Conservation (phyloP, 2,329 filamentous ascomycete species). For the Apiospora arundinis region DNA sequence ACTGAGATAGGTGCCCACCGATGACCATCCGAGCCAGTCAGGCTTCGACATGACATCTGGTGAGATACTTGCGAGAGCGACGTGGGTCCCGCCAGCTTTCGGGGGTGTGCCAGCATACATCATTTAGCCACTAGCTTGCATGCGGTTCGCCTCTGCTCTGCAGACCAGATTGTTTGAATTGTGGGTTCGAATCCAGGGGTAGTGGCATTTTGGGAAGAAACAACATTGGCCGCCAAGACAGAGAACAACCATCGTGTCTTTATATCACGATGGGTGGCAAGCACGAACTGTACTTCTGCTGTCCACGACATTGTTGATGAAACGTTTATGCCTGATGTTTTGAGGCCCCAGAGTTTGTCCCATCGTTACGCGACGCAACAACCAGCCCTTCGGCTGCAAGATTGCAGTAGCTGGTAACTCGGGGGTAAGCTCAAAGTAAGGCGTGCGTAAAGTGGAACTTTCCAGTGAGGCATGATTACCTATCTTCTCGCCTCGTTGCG, state of each 20-base stretch:
- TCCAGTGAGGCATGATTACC: not conserved
- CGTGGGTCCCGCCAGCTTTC: slow-evolving; percentile 4
- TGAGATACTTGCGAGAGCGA: not conserved
- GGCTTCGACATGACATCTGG: slow-evolving; percentile 9
- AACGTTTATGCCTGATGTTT: slow-evolving; percentile 10
- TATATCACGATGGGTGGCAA: not conserved
- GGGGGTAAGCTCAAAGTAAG: slow-evolving; percentile 2
- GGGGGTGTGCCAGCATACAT: slow-evolving; percentile 10
- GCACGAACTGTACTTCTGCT: not conserved
- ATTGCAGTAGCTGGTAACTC: not conserved
- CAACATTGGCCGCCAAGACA: slow-evolving; percentile 13
- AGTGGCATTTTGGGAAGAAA: slow-evolving; percentile 6
- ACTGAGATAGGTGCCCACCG: slow-evolving; percentile 7
- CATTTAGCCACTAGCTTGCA: slow-evolving; percentile 11
- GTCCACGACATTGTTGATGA: not conserved
- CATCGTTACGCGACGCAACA: not conserved
- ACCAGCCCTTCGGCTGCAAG: not conserved
- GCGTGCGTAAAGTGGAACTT: slow-evolving; percentile 1
- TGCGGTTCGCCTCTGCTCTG: slow-evolving; percentile 2
- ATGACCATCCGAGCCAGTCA: slow-evolving; percentile 1
- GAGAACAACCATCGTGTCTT: not conserved
- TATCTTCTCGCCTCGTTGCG: not conserved
- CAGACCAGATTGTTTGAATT: slow-evolving; percentile 9
- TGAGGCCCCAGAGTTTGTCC: slow-evolving; percentile 3
- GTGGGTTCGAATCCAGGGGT: slow-evolving; percentile 12